Evolutionary conservation across 306 rosid species (phyloP), one percentile per base, ranked within the genome.

Genomic region (Lupinus albus): DNA sequence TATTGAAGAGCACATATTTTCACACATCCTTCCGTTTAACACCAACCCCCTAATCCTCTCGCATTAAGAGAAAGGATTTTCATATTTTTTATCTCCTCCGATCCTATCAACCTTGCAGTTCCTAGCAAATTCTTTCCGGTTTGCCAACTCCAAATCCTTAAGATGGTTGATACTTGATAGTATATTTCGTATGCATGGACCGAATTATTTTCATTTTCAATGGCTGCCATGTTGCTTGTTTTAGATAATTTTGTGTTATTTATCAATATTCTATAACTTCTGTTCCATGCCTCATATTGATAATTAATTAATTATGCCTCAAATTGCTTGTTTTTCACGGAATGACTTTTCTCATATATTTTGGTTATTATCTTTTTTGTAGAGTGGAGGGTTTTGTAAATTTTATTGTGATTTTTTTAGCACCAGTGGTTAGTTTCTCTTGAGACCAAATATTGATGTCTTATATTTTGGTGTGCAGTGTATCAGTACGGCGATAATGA

Each of bases 401-500:
- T 15, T 38, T 38, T 58, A 8, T 46, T 45, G 14, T 60, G 20
- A 35, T 49, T 30, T 16, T 16, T 50, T 6, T 0, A 48, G 14
- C 60, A n/a, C 35, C 49, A 12, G 14, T 54, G 67, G 2, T 55
- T 74, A 16, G 17, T 18, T 56, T 59, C 52, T 25, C 18, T 41
- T 75, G 6, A 4, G 20, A 44, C 52, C n/a, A 69, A 49, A 59
- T 12, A 28, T 47, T 48, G 14, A 7, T 28, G 17, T 54, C 13
- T 13, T 30, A 17, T 72, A 32, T 70, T 67, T 53, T 49, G 48
- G 42, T 64, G 64, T 78, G 18, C 89, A 91, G 97, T 95, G 88
- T 50, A 76, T 86, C 21, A 74, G 85, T 1, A 70, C 82, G 15
- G 86, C 75, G 62, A 81, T 88, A 15, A 76, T 81, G 92, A 63